Evolutionary conservation across 208 protist genomes (phyloP), one percentile per base, ranked within the genome.

Genomic region (Tritrichomonas musculus): DNA sequence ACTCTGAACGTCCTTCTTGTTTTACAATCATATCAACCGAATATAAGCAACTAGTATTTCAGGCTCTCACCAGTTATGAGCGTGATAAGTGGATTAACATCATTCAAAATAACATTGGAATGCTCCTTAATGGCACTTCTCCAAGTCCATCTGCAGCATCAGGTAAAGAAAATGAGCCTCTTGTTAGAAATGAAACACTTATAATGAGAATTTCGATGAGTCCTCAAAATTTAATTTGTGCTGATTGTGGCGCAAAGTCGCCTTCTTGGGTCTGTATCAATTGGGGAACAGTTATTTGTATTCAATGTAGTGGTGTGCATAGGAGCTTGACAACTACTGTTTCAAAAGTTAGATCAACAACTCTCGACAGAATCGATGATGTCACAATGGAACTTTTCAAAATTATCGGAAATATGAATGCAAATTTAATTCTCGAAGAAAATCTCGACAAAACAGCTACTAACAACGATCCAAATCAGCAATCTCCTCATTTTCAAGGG

Each of bases 331-430:
- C n/a, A 36, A 41, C 41, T 20, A n/a, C 14, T 27, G 17, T 92
- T n/a, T 92, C 88, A 1, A 92, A 92, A 92, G 88, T 92, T n/a
- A 3, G 57, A 50, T 92, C 88, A 50, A 50, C 50, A 41, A 92
- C 88, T 11, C 33, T 92, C 3, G 88, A 92, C 33, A 22, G n/a
- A 73, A 93, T 94, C 75, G 57, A 73, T 39, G 14, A n/a, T 33
- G 88, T 93, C 25, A 60, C 92, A 8, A 25, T 94, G 5, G 53
- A 65, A 22, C 5, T 94, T 0, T 55, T 95, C 44, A 49, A 82
- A 27, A 53, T 36, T 33, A 65, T 95, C 4, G 95, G 95, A 33
- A 95, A 95, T 66, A 30, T 39, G 0, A 65, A 60, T 9, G 55
- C 50, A 30, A 95, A 95, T 72, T 55, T 13, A 9, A 88, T 88